A percentile compares a stretch with the other conserved stretches of the same genome.
These are phyloP conservation scores for Maudiozyma serrabonitensis DNA, from an alignment of 805 yeast species.

Conservation along the genomic window DNA sequence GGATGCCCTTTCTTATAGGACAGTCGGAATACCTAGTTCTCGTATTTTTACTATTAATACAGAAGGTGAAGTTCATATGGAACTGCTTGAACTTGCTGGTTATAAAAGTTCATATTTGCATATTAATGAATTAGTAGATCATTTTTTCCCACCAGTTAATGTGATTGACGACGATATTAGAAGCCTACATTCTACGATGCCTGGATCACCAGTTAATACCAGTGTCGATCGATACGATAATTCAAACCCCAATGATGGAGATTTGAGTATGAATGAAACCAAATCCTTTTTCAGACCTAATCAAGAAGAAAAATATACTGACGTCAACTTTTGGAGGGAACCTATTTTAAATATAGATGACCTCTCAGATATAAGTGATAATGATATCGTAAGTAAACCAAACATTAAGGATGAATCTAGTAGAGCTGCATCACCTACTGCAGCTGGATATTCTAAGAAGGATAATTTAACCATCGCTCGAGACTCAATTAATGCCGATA, in stretches of 20 bases:
- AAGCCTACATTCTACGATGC: constrained; percentile 23
- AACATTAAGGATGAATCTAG: background rate
- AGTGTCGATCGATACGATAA: constrained; percentile 12
- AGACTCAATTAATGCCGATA: background rate
- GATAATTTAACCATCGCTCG: background rate
- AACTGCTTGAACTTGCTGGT: constrained; percentile 86
- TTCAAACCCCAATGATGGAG: constrained; percentile 1
- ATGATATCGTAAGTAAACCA: constrained; percentile 12
- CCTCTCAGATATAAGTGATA: constrained; percentile 42
- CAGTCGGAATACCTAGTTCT: constrained; percentile 89
- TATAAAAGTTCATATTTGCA: constrained; percentile 78
- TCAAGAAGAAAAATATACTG: constrained; percentile 49
- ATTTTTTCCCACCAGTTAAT: constrained; percentile 83
- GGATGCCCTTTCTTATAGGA: constrained; percentile 88
- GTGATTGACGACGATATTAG: constrained; percentile 26
- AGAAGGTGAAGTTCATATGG: constrained; percentile 96
- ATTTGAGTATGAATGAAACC: constrained; percentile 9
- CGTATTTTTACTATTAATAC: constrained; percentile 93
- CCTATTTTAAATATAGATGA: constrained; percentile 59
- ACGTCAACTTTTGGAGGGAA: constrained; percentile 87
- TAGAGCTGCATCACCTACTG: background rate
- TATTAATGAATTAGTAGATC: constrained; percentile 91
- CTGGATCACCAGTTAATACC: constrained; percentile 23
- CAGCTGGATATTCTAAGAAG: background rate
- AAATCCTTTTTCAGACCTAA: constrained; percentile 17